Evolutionary conservation across 768 basidiomycete species (phyloP), one percentile per base, ranked within the genome.

Genomic region (Tremella yokohamensis): DNA sequence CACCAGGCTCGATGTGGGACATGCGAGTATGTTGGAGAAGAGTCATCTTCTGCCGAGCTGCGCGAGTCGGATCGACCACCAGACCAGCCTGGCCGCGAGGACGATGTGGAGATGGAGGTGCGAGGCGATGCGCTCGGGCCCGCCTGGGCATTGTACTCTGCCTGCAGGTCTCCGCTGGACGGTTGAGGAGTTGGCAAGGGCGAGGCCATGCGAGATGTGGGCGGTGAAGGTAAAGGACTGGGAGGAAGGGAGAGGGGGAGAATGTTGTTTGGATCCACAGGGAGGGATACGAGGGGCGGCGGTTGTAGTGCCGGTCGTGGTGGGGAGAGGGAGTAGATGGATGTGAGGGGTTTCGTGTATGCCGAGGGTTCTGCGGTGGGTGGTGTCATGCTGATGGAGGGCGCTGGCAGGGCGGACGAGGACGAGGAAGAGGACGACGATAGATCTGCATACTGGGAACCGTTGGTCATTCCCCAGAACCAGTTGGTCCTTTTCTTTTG

Each of bases 211-310:
- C 56, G 40, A 1, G 64, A 65, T 2, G 42, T 26, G 19, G 52
- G 54, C 15, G 65, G 68, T 2, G 68, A 62, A 15, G 47, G 60
- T 44, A 53, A 49, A 6, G 68, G 68, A 16, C 61, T 47, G 4
- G 57, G 39, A 3, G 65, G 62, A 3, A 61, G 37, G 1, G 67
- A 65, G 22, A 69, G 56, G n/a, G 68, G 68, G 11, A 69, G 39
- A 39, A 69, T 62, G 53, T 69, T 65, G 38, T 63, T 49, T 15
- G 67, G 67, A 40, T 69, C 67, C 29, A 47, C 49, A 8, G 63
- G 63, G n/a, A 65, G 45, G 8, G 64, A 52, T 16, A 45, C 42
- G 9, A 60, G 40, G 58, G 57, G 57, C 13, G 57, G 56, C 26
- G 58, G 48, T 6, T 54, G 51, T 12, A 58, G 40, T 12, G 26